phyloP scores from a whole-genome alignment of 2,329 filamentous ascomycete genomes.

The Coleophoma eucalyptorum region DNA sequence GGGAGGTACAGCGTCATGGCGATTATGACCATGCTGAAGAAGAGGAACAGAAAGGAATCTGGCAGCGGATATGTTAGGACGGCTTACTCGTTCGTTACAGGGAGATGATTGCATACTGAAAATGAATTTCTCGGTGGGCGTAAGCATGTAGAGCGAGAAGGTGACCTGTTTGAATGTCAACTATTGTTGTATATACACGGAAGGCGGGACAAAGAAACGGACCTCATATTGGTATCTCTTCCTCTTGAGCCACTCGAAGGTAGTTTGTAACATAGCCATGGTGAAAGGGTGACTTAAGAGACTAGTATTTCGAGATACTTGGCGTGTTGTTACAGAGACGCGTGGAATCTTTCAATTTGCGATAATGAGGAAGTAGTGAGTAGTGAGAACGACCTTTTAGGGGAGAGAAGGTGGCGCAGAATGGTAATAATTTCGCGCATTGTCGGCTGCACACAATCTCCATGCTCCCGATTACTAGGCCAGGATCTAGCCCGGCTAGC shows the following conservation, averaged over 20 bases:
- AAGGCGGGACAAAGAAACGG: neutral
- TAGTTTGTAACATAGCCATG: slow-evolving; percentile 34
- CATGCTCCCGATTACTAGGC: too few relatives aligned
- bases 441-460: too few relatives aligned
- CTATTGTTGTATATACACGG: slow-evolving; percentile 2
- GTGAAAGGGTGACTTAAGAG: neutral
- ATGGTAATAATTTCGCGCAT: too few relatives aligned
- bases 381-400: too few relatives aligned
- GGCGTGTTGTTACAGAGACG: too few relatives aligned
- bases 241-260: slow-evolving; percentile 80
- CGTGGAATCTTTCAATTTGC: too few relatives aligned
- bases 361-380: too few relatives aligned
- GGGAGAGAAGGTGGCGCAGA: too few relatives aligned
- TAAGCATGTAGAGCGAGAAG: slow-evolving; percentile 95
- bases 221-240: slow-evolving; percentile 96
- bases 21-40: slow-evolving; percentile 80
- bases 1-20: slow-evolving; percentile 91
- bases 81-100: neutral
- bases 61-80: slow-evolving; percentile 5
- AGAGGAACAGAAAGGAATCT: slow-evolving; percentile 92
- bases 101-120: slow-evolving; percentile 62
- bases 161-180: slow-evolving; percentile 91
- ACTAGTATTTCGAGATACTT: too few relatives aligned
- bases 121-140: slow-evolving; percentile 90
- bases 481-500: neutral